Conservation (phyloP, 495 filamentous ascomycete species). For the Talaromyces trachyspermus region DNA sequence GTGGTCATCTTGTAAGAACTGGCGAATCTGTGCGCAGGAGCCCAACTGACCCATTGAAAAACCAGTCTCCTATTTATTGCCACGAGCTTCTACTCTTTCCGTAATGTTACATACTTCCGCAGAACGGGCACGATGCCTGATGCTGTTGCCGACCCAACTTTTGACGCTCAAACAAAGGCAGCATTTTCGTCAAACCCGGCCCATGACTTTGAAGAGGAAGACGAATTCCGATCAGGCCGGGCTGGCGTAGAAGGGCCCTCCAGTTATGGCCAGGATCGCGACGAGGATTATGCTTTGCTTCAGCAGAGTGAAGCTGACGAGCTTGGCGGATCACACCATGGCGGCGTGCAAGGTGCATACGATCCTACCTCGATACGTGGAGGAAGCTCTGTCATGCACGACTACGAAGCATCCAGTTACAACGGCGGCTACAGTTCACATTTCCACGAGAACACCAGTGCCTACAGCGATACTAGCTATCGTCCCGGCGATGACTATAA, state of each 20-base stretch:
- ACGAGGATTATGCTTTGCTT: constrained; percentile 40
- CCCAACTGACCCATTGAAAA: background rate
- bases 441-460: constrained; percentile 13
- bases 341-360: constrained; percentile 31
- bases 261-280: constrained; percentile 23
- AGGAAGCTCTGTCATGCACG: constrained; percentile 30
- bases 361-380: constrained; percentile 30
- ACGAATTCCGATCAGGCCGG: constrained; percentile 40
- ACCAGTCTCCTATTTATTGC: constrained; percentile 64
- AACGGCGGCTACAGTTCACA: constrained; percentile 39
- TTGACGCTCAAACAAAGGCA: constrained; percentile 40
- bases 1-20: constrained; percentile 70
- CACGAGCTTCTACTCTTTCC: constrained; percentile 68
- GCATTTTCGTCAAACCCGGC: constrained; percentile 44
- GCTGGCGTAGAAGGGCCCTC: constrained; percentile 28
- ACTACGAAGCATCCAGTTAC: constrained; percentile 41
- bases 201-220: constrained; percentile 43
- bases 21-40: background rate
- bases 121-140: constrained; percentile 70
- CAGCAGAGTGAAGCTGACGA: constrained; percentile 42
- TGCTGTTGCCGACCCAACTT: constrained; percentile 46
- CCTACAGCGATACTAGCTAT: constrained; percentile 7
- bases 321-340: constrained; percentile 26
- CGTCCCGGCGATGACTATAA: background rate
- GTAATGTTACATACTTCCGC: constrained; percentile 71